Evolutionary conservation across 192 early-diverging fungal species (phyloP), one percentile per base, ranked within the genome.

Genomic region (Oehlia diaphana): DNA sequence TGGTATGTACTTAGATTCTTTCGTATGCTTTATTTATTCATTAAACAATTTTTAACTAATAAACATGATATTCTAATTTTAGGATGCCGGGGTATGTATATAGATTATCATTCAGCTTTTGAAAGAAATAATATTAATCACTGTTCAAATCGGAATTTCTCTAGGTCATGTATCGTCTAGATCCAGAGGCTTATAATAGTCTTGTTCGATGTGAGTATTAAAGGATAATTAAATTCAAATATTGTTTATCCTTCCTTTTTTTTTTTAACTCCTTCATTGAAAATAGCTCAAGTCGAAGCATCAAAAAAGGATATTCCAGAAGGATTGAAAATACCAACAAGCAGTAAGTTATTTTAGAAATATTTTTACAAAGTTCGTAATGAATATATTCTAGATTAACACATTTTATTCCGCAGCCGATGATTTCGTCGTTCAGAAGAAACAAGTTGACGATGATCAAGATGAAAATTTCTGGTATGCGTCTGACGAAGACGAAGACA

Each of bases 291-390:
- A 87, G 86, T 87, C 9, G 86, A 87, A 65, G 73, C 80, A 28
- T 84, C 83, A 19, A 87, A 87, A 63, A 81, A 83, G 72, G 81
- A 87, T 73, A 86, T 87, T 53, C 86, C 86, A n/a, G 70, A 50
- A 70, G 86, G 86, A 9, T 84, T 87, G 61, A 80, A 83, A 68
- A 87, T 87, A 85, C 86, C 86, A 8, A 78, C 78, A 23, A 78
- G 80, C 28, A 83, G 86, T 80, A 72, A 81, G 53, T 78, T 77
- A 64, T 84, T 84, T 78, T 83, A 80, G 49, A 50, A 4, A 63
- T 53, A 26, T 63, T 81, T n/a, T 39, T 33, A 10, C 49, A 19
- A 42, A 31, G 35, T 12, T 31, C 5, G 16, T 28, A 9, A 33
- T 63, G 28, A 26, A 62, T 23, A 3, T 31, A 0, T 12, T 12